phyloP scores from a whole-genome alignment of 2,329 filamentous ascomycete species.

The Fusarium temperatum region DNA sequence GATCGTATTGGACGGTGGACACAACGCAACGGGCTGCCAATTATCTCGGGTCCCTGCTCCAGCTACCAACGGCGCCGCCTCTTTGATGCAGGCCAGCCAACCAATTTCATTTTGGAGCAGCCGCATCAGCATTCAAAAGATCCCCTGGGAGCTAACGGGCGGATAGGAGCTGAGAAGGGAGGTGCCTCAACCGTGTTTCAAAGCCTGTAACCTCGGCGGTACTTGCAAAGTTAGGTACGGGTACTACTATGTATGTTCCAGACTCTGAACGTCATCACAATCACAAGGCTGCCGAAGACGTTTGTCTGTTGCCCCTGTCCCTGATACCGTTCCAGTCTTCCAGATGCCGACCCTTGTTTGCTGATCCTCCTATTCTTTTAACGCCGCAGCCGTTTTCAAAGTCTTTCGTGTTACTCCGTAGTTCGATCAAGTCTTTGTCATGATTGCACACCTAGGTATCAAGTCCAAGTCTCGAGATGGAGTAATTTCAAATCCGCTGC shows the following conservation, averaged over 20 bases:
- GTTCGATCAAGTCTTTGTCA: background rate
- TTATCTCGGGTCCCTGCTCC: constrained; percentile 5
- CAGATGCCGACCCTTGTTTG: constrained; percentile 19
- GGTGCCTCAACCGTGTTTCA: constrained; percentile 34
- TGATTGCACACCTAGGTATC: background rate
- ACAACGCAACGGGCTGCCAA: constrained; percentile 8
- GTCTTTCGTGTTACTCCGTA: background rate
- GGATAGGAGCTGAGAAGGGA: background rate
- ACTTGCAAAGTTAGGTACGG: background rate
- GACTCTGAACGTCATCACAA: constrained; percentile 17
- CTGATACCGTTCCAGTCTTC: constrained; percentile 14
- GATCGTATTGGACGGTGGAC: background rate
- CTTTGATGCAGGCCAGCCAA: constrained; percentile 33
- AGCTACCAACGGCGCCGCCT: constrained; percentile 29
- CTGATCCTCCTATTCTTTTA: constrained; percentile 37
- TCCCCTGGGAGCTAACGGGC: background rate
- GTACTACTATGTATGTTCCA: constrained; percentile 18
- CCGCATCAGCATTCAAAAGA: constrained; percentile 3
- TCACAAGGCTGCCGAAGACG: constrained; percentile 23
- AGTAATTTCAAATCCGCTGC: background rate
- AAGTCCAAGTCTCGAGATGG: background rate
- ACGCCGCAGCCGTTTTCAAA: constrained; percentile 29
- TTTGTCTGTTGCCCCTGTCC: background rate
- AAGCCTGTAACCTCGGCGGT: constrained; percentile 8
- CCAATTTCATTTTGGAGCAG: constrained; percentile 31